Base-by-base conservation (phyloP, 768 basidiomycete species). In the Macrolepiota fuliginosa region DNA sequence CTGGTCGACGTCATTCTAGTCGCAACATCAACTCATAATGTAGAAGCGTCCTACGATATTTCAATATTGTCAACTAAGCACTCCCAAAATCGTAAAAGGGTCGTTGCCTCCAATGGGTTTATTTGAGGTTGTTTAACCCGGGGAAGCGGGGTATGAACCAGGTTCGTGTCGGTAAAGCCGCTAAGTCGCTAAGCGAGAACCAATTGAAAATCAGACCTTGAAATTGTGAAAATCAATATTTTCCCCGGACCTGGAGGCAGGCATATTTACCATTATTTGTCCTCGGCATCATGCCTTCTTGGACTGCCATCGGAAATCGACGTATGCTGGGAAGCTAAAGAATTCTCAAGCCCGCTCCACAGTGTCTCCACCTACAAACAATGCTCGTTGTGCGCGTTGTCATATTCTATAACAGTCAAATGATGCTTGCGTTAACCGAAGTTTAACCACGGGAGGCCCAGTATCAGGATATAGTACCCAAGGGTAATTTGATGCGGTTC, bases 251-350 rank as follows among this genome's bases (percentile, higher is more conserved):
- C 29, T 7, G 7, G 7, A 32, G 29, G 3, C 3, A 7, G 29
- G 29, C 29, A 32, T 32, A 32, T 32, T 32, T 32, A 32, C 7
- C 29, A 32, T 7, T 32, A 19, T 45, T 45, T 45, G 15, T 22
- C 10, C 7, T 45, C n/a, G 19, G 19, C 42, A 6, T 45, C n/a
- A 17, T n/a, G 19, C n/a, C 19, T 19, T 19, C n/a, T 22, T 45
- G 6, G 4, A 40, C 15, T 42, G 42, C 3, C 42, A 45, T 45
- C 42, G 6, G 42, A 19, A 36, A 65, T 68, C 36, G 63, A 66
- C 7, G 46, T n/a, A 45, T 15, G 42, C 19, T 10, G 42, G n/a
- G 42, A 19, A 45, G 42, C 42, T 15, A 10, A 15, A 45, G 19
- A 45, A 22, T 45, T 45, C 42, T 45, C 42, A 45, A 22, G 17